phyloP scores from a whole-genome alignment of 2,329 filamentous ascomycete genomes.

The Ustulina deusta region DNA sequence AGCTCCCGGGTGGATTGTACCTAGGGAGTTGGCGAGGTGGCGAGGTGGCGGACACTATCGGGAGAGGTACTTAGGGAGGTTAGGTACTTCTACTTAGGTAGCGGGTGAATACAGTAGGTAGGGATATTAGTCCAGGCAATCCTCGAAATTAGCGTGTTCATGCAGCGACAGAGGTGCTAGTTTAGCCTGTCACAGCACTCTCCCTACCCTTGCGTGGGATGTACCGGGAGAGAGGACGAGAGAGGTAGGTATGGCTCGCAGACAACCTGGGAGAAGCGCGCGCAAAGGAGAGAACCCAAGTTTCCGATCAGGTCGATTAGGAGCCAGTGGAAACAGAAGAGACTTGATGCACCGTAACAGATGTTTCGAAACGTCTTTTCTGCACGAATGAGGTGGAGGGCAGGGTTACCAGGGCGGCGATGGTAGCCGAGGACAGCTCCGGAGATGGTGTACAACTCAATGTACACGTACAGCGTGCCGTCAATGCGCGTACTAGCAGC shows the following conservation, averaged over 20 bases:
- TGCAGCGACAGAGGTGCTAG: constrained; percentile 3
- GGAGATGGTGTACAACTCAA: constrained; percentile 7
- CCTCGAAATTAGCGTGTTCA: constrained; percentile 27
- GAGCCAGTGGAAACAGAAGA: neutral
- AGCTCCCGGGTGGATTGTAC: constrained; percentile 7
- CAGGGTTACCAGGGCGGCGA: constrained; percentile 24
- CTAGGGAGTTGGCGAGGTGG: neutral
- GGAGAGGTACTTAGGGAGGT: neutral
- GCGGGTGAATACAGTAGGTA: neutral
- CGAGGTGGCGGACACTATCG: neutral
- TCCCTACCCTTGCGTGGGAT: neutral
- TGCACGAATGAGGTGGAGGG: neutral
- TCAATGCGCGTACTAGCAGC: constrained; percentile 24
- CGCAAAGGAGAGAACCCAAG: constrained; percentile 19
- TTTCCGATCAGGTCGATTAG: constrained; percentile 15
- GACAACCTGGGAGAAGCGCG: constrained; percentile 24
- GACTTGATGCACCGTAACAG: constrained; percentile 16
- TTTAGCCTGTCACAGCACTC: neutral
- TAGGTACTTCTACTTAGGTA: neutral
- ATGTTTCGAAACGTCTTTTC: constrained; percentile 30
- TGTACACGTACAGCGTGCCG: constrained; percentile 1
- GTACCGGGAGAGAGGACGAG: neutral
- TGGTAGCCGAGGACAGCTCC: constrained; percentile 22
- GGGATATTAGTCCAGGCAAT: constrained; percentile 18
- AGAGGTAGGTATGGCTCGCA: neutral